These are phyloP conservation scores for Umbilicus rupestris DNA, from an alignment of 164 flowering plant species.

Conservation along the genomic window DNA sequence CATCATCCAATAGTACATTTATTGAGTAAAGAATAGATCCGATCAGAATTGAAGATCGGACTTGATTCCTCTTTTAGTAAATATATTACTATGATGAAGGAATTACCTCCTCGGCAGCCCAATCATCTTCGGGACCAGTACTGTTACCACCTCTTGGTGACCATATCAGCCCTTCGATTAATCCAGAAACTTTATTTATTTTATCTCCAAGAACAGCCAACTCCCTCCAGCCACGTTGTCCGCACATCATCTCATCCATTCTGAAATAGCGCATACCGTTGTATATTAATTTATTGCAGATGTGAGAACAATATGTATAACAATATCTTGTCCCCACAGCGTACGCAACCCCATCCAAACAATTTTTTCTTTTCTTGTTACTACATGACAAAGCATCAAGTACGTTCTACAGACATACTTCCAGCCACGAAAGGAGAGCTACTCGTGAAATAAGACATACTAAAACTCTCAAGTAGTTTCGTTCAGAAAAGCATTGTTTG, in stretches of 20 bases:
- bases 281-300: background rate
- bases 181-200: constrained; percentile 85
- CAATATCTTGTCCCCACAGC: background rate
- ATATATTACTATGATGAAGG: no score
- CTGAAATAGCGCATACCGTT: constrained; percentile 26
- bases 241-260: constrained; percentile 99
- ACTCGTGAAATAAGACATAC: no score
- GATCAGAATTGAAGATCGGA: background rate
- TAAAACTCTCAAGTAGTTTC: no score
- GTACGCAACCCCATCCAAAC: background rate
- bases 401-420: background rate
- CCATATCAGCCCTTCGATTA: constrained; percentile 97
- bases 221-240: constrained; percentile 99
- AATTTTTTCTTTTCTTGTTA: no score
- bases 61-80: background rate
- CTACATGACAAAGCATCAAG: background rate
- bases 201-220: constrained; percentile 87
- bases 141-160: constrained; percentile 68
- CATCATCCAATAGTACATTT: no score
- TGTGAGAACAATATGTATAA: background rate
- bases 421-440: no score
- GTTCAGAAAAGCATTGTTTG: no score
- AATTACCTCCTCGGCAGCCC: constrained; percentile 92
- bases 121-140: constrained; percentile 58
- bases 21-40: no score